Evolutionary conservation across 73 alveolate species (phyloP), one percentile per base, ranked within the genome.

Genomic region (Paramecium primaurelia): DNA sequence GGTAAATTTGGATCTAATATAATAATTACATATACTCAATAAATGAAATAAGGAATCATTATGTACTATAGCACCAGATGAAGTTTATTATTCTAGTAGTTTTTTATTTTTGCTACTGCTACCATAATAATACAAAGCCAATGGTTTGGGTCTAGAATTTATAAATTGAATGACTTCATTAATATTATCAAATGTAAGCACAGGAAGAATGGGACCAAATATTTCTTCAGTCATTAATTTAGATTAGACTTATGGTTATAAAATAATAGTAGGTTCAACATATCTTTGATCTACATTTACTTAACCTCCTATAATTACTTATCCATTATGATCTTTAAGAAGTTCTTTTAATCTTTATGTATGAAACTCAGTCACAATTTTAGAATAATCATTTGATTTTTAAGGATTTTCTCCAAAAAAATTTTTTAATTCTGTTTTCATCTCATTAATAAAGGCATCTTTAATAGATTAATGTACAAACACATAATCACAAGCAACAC

Each of bases 401-500:
- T 91, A 91, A 1, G 98, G 98, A 36, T 97, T 95, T 64, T 93
- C 95, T 32, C 97, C 96, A 93, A 84, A 97, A 85, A 96, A 96
- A 84, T 44, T 73, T 12, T 86, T 94, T 86, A 94, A 87, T 12
- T 91, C 86, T 8, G 59, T 69, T 73, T 96, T 90, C 42, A 97
- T 71, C 85, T 88, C 95, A 30, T 77, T 54, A 22, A 97, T 90
- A 51, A 97, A 89, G 64, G 93, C 92, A 44, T 94, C 96, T 32
- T 86, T 71, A 30, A 96, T 90, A 8, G 42, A 44, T 59, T 86
- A 92, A 92, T 97, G 98, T 28, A 92, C 97, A 93, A 97, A 92
- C 25, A 96, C 96, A 86, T 96, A 96, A 90, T 97, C 99, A 91
- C 98, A 97, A 42, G 99, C 96, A 71, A 97, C 92, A 77, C 99